Base-by-base conservation (phyloP, 495 filamentous ascomycete species). In the Oleoguttula mirabilis region DNA sequence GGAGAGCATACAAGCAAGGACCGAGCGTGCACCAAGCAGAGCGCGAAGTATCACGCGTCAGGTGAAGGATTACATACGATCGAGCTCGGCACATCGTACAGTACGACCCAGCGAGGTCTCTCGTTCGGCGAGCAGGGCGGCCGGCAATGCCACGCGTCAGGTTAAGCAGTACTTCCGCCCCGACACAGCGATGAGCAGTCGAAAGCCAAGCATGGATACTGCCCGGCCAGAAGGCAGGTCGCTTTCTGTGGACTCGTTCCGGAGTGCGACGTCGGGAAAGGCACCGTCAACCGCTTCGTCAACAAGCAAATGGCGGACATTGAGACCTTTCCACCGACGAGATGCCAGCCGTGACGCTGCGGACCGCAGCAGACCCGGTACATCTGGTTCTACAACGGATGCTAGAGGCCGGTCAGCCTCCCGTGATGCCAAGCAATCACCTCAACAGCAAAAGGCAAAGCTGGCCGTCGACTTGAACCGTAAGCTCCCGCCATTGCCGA, bases 401-500 rank as follows among this genome's bases (percentile, higher is more conserved):
- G 20, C 15, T 23, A 22, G 43, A 2, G 35, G 36, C 3, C 40
- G 40, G n/a, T 11, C 17, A 14, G 12, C 34, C 15, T 12, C 11
- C 2, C 32, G 42, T 6, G 42, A 38, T 31, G 21, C n/a, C 11
- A 4, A 16, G 38, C 14, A 7, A 10, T 30, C 38, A 5, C 27
- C 38, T 8, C 39, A 54, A 23, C 15, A 45, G 48, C 12, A 46
- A 43, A 41, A 51, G 22, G 4, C 28, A 23, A 56, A 56, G 41
- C 16, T 37, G 8, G 39, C 54, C 21, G 23, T 60, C 43, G 55
- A 66, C 40, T 54, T 66, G 20, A 66, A 66, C 43, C 52, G 63
- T 21, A 62, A 64, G 36, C 49, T 66, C 5, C 63, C 63, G 16
- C 63, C 63, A 8, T 39, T 66, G 10, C 63, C 63, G 1, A 56